Evolutionary conservation across 352 stramenopile species (phyloP), one percentile per base, ranked within the genome.

Genomic region (Elongisporangium prolatum): DNA sequence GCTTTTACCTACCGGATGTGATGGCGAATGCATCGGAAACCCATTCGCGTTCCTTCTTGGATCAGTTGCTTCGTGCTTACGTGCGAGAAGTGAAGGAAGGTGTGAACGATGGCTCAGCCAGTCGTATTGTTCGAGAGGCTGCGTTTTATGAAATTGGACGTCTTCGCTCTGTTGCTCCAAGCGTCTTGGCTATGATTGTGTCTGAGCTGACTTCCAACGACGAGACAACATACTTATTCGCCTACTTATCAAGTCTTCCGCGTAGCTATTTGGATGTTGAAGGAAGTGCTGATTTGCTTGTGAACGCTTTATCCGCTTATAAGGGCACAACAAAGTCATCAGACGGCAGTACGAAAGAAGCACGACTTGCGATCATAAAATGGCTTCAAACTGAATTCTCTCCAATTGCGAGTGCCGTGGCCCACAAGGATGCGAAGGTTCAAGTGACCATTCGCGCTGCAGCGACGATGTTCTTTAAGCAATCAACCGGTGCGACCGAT

Each of bases 131-230:
- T 57, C 67, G 68, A 44, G 86, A 93, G 56, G 86, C 86, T 11
- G 77, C 68, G 3, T 93, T 95, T 59, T 95, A 93, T 65, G 86
- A 95, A 50, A 93, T 95, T 50, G 28, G 49, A 18, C 67, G 61
- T 21, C 63, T 93, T 56, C 72, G 71, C 11, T 50, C 59, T 1
- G 68, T 83, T 44, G 77, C 77, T 0, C 56, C 82, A 0, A 21
- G 38, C 9, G 75, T 84, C 10, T 62, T 91, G 20, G 63, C 59
- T 11, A n/a, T 59, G 7, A 56, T 80, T 21, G 56, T 50, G 8
- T 38, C 65, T 7, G 44, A 40, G 28, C 28, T 40, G 28, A 13
- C 28, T 13, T 40, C 28, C 28, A 14, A 44, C 37, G 54, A 18
- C 8, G 58, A 54, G 16, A 38, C 53, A 0, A 44, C 10, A 6